Evolutionary conservation across 805 yeast genomes (phyloP).

Genomic region (Babjeviella inositovora): DNA sequence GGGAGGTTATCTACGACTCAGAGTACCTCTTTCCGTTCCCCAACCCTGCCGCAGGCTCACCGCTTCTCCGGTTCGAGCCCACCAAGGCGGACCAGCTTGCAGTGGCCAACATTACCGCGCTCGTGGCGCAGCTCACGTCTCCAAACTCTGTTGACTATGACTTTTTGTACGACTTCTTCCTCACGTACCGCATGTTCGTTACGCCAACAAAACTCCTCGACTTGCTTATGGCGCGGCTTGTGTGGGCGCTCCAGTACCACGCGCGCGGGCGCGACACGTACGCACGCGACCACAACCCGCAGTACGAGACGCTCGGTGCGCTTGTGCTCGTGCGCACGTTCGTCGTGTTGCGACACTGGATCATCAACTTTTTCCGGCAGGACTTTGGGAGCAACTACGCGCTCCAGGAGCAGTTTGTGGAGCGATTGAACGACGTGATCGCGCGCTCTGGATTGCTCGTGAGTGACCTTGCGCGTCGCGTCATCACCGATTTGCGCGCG

Average conservation of each 20-base stretch:
- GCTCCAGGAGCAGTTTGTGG: constrained; percentile 25
- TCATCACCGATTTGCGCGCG: constrained; percentile 12
- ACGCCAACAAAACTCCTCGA: constrained; percentile 41
- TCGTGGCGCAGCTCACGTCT: constrained; percentile 49
- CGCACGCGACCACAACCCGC: constrained; percentile 2
- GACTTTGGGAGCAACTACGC: constrained; percentile 50
- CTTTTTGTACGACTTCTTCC: constrained; percentile 70
- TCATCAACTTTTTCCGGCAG: constrained; percentile 71
- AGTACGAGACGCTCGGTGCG: constrained; percentile 26
- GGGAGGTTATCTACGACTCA: too few relatives aligned
- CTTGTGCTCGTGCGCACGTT: constrained; percentile 67
- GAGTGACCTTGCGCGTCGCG: constrained; percentile 4
- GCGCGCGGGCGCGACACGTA: constrained; percentile 10
- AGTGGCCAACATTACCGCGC: constrained; percentile 20
- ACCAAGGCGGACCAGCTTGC: constrained; percentile 1
- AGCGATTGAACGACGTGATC: constrained; percentile 18
- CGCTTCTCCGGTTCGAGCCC: background rate
- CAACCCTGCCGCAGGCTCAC: too few relatives aligned
- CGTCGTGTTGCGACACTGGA: constrained; percentile 81
- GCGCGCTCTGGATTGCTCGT: constrained; percentile 1
- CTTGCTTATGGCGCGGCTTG: constrained; percentile 44
- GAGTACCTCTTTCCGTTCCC: too few relatives aligned
- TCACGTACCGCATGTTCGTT: constrained; percentile 64
- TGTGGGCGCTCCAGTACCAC: constrained; percentile 49
- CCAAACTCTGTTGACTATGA: constrained; percentile 67